These are phyloP conservation scores for Madurella mycetomatis DNA, from an alignment of 2,329 filamentous ascomycete genomes.

Conservation along the genomic window DNA sequence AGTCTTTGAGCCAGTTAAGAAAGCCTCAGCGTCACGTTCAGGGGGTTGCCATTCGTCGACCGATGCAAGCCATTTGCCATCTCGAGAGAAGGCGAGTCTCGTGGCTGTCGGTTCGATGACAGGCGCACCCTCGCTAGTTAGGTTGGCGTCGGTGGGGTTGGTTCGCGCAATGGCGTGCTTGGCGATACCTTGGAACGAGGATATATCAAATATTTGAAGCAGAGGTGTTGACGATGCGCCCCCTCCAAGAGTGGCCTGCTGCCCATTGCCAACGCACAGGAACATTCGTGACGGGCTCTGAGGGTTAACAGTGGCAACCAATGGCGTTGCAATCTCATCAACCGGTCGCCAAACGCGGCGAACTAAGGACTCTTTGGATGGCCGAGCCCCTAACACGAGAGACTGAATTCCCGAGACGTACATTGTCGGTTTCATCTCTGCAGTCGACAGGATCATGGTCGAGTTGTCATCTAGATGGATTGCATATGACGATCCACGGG, in stretches of 20 bases:
- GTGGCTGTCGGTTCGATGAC: slow-evolving; percentile 76
- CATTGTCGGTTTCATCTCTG: slow-evolving; percentile 78
- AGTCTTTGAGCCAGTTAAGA: slow-evolving; percentile 41
- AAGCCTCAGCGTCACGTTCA: slow-evolving; percentile 58
- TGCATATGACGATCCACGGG: slow-evolving; percentile 73
- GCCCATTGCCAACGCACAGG: slow-evolving; percentile 61
- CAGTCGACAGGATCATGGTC: slow-evolving; percentile 81
- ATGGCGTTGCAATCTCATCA: slow-evolving; percentile 42
- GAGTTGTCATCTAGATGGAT: slow-evolving; percentile 90
- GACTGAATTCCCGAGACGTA: slow-evolving; percentile 81
- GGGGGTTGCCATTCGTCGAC: slow-evolving; percentile 87
- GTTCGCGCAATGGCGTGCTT: slow-evolving; percentile 87
- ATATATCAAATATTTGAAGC: slow-evolving; percentile 84
- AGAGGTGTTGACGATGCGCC: slow-evolving; percentile 49
- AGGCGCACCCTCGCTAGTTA: slow-evolving; percentile 64
- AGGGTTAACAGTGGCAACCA: slow-evolving; percentile 61
- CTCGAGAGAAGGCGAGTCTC: slow-evolving; percentile 68
- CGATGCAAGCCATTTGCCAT: slow-evolving; percentile 87
- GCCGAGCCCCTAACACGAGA: slow-evolving; percentile 46
- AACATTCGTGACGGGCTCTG: slow-evolving; percentile 59
- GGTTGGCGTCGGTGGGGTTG: slow-evolving; percentile 76
- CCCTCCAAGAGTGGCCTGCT: slow-evolving; percentile 51
- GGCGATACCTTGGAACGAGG: slow-evolving; percentile 69
- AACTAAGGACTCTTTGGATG: slow-evolving; percentile 50
- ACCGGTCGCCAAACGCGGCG: slow-evolving; percentile 46